phyloP scores from a whole-genome alignment of 2,329 filamentous ascomycete species.

The Fusarium neocosmosporiellum region DNA sequence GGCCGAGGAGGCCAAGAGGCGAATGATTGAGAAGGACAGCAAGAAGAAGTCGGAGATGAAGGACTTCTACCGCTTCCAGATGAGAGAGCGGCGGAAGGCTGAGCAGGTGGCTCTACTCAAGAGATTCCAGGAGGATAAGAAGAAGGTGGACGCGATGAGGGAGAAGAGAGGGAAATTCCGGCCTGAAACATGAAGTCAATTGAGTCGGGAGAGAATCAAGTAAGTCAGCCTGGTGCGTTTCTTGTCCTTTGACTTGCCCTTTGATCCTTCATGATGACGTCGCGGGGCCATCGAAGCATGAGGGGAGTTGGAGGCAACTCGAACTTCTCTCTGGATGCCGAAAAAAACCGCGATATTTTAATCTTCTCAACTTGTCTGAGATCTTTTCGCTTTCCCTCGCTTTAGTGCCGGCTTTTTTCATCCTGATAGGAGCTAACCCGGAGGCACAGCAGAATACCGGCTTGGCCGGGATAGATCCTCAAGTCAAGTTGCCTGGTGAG shows the following conservation, averaged over 20 bases:
- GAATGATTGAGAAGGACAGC: constrained; percentile 71
- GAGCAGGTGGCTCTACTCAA: constrained; percentile 75
- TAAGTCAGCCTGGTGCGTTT: constrained; percentile 22
- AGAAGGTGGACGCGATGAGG: constrained; percentile 77
- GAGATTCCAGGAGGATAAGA: constrained; percentile 81
- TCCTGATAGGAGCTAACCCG: constrained; percentile 7
- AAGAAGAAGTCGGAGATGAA: constrained; percentile 72
- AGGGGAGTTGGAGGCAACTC: constrained; percentile 33
- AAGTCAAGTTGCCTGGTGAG: neutral
- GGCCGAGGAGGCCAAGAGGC: constrained; percentile 68
- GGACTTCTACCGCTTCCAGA: constrained; percentile 89
- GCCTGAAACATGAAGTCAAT: constrained; percentile 56
- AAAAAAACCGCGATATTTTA: constrained; percentile 70
- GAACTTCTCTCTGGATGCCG: constrained; percentile 59
- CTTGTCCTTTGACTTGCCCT: constrained; percentile 22
- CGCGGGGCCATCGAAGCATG: constrained; percentile 63
- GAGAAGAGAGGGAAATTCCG: constrained; percentile 72
- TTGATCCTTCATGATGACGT: constrained; percentile 58
- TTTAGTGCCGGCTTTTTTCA: constrained; percentile 47
- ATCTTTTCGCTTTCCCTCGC: neutral
- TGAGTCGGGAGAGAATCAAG: constrained; percentile 1
- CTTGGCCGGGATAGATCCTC: neutral
- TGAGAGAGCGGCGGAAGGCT: constrained; percentile 81
- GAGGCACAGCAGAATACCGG: neutral
- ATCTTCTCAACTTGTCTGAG: constrained; percentile 76